Evolutionary conservation across 306 rosid species (phyloP).

Genomic region (Castanea mollissima): DNA sequence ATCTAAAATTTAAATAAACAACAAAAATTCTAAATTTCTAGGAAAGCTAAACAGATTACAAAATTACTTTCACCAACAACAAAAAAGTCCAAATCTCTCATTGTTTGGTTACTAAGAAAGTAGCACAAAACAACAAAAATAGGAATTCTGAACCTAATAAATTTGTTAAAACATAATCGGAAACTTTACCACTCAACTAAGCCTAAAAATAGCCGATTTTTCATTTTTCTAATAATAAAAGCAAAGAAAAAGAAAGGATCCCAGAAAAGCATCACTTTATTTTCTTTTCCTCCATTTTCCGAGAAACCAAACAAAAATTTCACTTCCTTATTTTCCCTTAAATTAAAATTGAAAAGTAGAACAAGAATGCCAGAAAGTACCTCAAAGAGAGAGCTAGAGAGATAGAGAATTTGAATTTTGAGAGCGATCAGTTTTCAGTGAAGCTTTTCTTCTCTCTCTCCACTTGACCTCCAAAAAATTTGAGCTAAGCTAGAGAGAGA

Average conservation of each 20-base stretch:
- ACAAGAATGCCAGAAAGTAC: constrained; percentile 45
- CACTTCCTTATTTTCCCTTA: background rate
- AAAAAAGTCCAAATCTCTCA: background rate
- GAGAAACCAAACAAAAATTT: background rate
- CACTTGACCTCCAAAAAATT: constrained; percentile 13
- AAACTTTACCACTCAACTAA: background rate
- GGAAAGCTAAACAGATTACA: background rate
- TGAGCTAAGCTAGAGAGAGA: constrained; percentile 12
- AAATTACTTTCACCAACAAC: background rate
- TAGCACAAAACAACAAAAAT: background rate
- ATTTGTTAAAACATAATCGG: background rate
- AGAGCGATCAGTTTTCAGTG: background rate
- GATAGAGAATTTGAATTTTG: background rate
- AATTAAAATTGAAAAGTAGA: background rate
- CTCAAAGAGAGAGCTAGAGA: constrained; percentile 11
- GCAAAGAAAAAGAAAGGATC: constrained; percentile 1
- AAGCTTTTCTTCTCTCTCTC: background rate
- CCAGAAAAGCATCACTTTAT: background rate
- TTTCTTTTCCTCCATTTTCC: constrained; percentile 6
- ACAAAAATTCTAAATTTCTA: background rate
- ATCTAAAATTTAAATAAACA: too few relatives aligned
- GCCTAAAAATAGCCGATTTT: background rate
- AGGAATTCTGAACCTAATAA: background rate
- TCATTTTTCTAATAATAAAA: background rate
- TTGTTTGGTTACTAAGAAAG: constrained; percentile 12